These are phyloP conservation scores for Dillenia suffruticosa DNA, from an alignment of 164 flowering plant species.

Conservation along the genomic window DNA sequence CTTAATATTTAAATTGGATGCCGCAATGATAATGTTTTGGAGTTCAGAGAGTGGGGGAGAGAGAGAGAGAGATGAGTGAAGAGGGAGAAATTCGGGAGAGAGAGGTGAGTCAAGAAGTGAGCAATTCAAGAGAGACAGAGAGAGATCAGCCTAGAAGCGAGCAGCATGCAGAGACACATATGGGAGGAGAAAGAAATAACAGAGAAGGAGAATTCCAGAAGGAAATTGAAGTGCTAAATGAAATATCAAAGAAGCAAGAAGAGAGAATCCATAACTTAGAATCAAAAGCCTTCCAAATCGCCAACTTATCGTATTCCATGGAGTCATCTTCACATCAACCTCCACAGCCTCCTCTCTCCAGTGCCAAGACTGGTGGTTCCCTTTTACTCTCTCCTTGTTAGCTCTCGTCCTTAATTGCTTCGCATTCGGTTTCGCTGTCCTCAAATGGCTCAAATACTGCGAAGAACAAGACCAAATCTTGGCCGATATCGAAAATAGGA, in stretches of 20 bases:
- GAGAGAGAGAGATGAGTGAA: no score
- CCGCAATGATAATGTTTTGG: no score
- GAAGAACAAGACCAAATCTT: conserved; percentile 7
- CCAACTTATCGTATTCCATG: conserved; percentile 14
- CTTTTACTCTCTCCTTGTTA: conserved; percentile 8
- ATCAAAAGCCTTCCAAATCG: conserved; percentile 6
- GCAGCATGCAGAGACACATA: no score
- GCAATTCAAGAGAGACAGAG: no score
- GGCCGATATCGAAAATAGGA: not conserved
- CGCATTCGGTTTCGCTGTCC: conserved; percentile 1
- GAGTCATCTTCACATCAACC: conserved; percentile 8
- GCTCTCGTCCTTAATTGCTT: conserved; percentile 3
- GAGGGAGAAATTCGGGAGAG: no score
- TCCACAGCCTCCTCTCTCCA: conserved; percentile 1
- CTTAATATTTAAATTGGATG: no score
- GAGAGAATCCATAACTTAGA: conserved; percentile 5
- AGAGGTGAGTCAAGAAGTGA: no score
- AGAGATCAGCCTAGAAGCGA: no score
- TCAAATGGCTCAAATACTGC: conserved; percentile 2
- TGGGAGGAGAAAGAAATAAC: no score
- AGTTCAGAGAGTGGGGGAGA: no score
- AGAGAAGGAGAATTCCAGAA: no score
- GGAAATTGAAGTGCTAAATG: not conserved
- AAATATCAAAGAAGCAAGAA: conserved; percentile 9
- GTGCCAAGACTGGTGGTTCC: conserved; percentile 14